A percentile compares a stretch with the other conserved stretches of the same genome.
Evolutionary conservation across 352 stramenopile species (phyloP).

Genomic region (Phytophthora constricta): DNA sequence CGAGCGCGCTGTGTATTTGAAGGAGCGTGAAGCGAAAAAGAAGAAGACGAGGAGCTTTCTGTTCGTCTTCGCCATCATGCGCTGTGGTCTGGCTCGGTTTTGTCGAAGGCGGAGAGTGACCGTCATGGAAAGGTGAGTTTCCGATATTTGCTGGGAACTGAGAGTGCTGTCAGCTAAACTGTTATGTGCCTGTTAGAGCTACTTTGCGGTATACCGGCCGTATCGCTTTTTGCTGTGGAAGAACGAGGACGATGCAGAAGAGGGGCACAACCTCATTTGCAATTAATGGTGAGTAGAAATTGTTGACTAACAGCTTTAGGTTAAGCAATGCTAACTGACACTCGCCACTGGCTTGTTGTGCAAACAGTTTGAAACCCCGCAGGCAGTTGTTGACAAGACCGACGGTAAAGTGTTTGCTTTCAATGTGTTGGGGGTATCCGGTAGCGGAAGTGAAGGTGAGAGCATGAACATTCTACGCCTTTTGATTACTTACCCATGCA

Average conservation of each 20-base stretch:
- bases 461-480: not conserved
- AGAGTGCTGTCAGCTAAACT: not conserved
- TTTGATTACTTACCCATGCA: too few relatives aligned
- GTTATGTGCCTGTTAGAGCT: slow-evolving; percentile 42
- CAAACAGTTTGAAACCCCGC: slow-evolving; percentile 70
- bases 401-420: slow-evolving; percentile 74
- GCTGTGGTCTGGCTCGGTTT: slow-evolving; percentile 67
- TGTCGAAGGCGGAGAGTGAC: slow-evolving; percentile 70
- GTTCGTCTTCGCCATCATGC: slow-evolving; percentile 71
- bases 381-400: slow-evolving; percentile 66
- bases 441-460: slow-evolving; percentile 57
- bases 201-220: slow-evolving; percentile 68
- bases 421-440: slow-evolving; percentile 61
- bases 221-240: slow-evolving; percentile 88
- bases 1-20: slow-evolving; percentile 69
- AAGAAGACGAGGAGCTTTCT: slow-evolving; percentile 53
- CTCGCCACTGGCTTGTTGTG: not conserved
- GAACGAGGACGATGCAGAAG: slow-evolving; percentile 72
- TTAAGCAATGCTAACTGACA: slow-evolving; percentile 7
- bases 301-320: not conserved
- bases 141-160: not conserved
- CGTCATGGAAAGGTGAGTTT: slow-evolving; percentile 68
- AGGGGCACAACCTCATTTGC: slow-evolving; percentile 53
- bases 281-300: slow-evolving; percentile 64
- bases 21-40: slow-evolving; percentile 52